Conservation (phyloP, 2,329 filamentous ascomycete genomes). For the Colletotrichum aenigma region DNA sequence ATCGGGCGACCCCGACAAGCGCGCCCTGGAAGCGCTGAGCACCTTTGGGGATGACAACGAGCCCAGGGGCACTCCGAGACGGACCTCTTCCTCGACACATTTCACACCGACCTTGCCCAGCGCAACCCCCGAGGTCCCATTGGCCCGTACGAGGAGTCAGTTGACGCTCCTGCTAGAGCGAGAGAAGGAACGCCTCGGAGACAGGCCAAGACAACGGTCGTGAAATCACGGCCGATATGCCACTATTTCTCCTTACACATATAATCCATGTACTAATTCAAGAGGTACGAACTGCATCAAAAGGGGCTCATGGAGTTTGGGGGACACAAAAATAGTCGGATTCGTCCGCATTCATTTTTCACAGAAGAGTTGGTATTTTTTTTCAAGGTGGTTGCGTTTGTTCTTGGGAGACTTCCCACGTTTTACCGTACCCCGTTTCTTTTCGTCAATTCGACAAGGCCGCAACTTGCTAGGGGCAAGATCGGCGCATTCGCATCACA, state of each 20-base stretch:
- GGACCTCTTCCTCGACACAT: conserved; percentile 33
- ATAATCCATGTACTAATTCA: conserved; percentile 21
- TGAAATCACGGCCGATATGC: background rate
- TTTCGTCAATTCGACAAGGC: background rate
- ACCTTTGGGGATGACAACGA: background rate
- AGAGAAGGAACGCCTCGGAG: conserved; percentile 41
- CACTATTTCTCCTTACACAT: background rate
- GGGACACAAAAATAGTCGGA: background rate
- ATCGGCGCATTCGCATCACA: conserved; percentile 11
- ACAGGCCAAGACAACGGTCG: conserved; percentile 4
- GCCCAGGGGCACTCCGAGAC: conserved; percentile 7
- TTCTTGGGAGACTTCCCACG: background rate
- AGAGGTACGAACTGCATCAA: conserved; percentile 11
- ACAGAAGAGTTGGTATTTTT: background rate
- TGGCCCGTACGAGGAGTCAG: conserved; percentile 66
- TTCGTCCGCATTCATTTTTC: background rate
- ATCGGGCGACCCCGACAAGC: conserved; percentile 8
- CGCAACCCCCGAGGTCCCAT: conserved; percentile 46
- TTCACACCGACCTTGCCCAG: conserved; percentile 57
- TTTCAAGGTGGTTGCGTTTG: background rate
- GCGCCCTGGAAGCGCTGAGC: conserved; percentile 27
- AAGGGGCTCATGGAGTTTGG: conserved; percentile 15
- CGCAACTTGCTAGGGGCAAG: background rate
- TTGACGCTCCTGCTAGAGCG: conserved; percentile 61
- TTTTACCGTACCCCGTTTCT: background rate